Evolutionary conservation across 2,329 filamentous ascomycete genomes (phyloP).

Genomic region (Trichoderma polysporum): DNA sequence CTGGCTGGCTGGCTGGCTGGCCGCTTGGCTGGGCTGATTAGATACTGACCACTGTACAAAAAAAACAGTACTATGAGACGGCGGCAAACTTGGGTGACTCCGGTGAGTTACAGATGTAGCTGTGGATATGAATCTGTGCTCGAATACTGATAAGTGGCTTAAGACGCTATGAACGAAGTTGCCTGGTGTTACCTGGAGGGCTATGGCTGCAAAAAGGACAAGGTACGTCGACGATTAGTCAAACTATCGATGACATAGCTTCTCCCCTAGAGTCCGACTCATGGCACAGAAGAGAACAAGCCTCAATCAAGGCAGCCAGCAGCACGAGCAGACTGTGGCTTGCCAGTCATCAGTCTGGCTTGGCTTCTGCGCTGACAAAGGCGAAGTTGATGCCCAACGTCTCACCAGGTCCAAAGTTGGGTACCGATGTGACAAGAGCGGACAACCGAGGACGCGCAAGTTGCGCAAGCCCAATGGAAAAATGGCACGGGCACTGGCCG

Average conservation of each 20-base stretch:
- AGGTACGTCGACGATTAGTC: conserved; percentile 62
- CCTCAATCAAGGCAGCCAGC: background rate
- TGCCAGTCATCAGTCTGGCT: conserved; percentile 2
- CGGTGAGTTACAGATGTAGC: conserved; percentile 44
- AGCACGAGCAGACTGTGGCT: conserved; percentile 21
- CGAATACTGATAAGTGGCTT: background rate
- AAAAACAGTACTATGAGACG: conserved; percentile 84
- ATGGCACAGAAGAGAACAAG: background rate
- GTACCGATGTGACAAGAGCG: conserved; percentile 39
- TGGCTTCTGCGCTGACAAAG: conserved; percentile 9
- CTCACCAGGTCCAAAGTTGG: conserved; percentile 33
- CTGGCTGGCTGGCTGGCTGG: background rate
- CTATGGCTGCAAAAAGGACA: conserved; percentile 97
- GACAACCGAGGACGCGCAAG: conserved; percentile 2
- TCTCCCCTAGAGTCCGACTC: background rate
- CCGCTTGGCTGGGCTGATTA: background rate
- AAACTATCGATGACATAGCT: background rate
- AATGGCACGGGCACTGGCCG: background rate
- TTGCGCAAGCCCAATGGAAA: conserved; percentile 14
- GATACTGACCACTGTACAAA: conserved; percentile 1
- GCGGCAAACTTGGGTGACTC: conserved; percentile 94
- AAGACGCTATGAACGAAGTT: conserved; percentile 95
- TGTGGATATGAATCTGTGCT: background rate
- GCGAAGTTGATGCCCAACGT: conserved; percentile 24
- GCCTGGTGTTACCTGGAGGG: conserved; percentile 96